Percentiles rank a stretch among this genome's conserved stretches.
Conservation (phyloP, 1,284 basidiomycete genomes). For the Exobasidium rhododendri region DNA sequence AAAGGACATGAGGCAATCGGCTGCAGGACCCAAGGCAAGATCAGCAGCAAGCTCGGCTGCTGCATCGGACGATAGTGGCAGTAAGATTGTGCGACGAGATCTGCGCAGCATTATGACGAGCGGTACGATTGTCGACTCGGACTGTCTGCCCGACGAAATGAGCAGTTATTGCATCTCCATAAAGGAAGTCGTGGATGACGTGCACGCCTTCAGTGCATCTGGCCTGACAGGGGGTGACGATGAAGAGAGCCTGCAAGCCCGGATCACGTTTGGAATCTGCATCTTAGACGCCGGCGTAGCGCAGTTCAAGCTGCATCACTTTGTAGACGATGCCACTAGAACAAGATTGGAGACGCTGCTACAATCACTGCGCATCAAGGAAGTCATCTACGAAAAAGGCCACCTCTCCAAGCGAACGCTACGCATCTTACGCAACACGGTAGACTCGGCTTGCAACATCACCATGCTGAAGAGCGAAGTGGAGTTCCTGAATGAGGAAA, state of each 20-base stretch:
- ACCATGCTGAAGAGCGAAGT: constrained; percentile 48
- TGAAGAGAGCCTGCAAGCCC: constrained; percentile 11
- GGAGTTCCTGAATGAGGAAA: constrained; percentile 44
- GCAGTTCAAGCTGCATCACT: constrained; percentile 85
- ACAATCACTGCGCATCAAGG: constrained; percentile 87
- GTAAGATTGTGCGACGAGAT: constrained; percentile 64
- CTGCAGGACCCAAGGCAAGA: constrained; percentile 35
- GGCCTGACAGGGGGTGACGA: constrained; percentile 12
- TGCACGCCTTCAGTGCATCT: not conserved
- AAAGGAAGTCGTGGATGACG: constrained; percentile 59
- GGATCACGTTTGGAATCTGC: constrained; percentile 74
- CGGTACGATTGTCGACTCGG: constrained; percentile 89
- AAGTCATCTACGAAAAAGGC: constrained; percentile 87
- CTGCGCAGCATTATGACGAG: constrained; percentile 94
- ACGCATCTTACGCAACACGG: constrained; percentile 40
- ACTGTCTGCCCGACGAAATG: constrained; percentile 85
- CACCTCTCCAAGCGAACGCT: constrained; percentile 37
- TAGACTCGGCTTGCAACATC: constrained; percentile 41
- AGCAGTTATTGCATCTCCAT: constrained; percentile 92
- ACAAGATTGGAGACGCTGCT: constrained; percentile 91
- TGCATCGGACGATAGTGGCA: constrained; percentile 22
- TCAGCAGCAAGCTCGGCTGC: constrained; percentile 5
- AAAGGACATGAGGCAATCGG: constrained; percentile 62
- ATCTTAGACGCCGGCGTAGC: constrained; percentile 95
- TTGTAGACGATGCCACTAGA: constrained; percentile 86